Base-by-base conservation (phyloP, 208 protist species). In the Leishmania aethiopica region DNA sequence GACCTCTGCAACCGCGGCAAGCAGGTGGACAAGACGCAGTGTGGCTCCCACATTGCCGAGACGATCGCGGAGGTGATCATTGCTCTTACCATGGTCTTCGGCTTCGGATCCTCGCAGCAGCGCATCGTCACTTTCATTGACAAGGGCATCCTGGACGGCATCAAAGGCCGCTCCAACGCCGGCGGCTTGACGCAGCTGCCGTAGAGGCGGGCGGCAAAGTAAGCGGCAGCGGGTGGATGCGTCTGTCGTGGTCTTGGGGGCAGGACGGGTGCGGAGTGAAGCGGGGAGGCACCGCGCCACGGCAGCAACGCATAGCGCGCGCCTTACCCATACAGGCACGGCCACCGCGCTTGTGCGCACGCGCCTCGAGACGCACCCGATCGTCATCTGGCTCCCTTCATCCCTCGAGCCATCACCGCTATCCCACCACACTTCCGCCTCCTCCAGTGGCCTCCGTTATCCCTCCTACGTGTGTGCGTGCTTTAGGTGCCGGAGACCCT, bases 61-160 rank as follows among this genome's bases (percentile, higher is more conserved):
- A 84, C 92, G 37, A 73, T 96, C 6, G 94, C 90, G 8, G 88
- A 97, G 66, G 47, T 96, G 6, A 71, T 96, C 10, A 86, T 96
- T 19, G 88, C 79, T 53, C 60, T 97, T n/a, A 92, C 88, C 13
- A 94, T 96, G 92, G 90, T 75, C 32, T 78, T 86, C 69, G 85
- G 82, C 60, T 97, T 88, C 84, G 86, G 75, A n/a, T 92, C 90
- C 35, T 95, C 94, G 32, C 94, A 97, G 80, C 92, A 97, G 85
- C 92, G 94, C 25, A 93, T 97, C 76, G 89, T 96, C 37, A 93
- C 87, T 2, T 97, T 95, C 81, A 94, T 96, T 74, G 91, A 96
- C 82, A 96, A 95, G 79, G 91, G 92, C 60, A 96, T 97, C 78
- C 82, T 97, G 40, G 92, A 97, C 73, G 94, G 94, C 62, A 96